Percentiles rank a stretch among this genome's conserved stretches.
These are phyloP conservation scores for Coccomyxa sp. DNA, from an alignment of 139 green algal genomes.

Conservation along the genomic window DNA sequence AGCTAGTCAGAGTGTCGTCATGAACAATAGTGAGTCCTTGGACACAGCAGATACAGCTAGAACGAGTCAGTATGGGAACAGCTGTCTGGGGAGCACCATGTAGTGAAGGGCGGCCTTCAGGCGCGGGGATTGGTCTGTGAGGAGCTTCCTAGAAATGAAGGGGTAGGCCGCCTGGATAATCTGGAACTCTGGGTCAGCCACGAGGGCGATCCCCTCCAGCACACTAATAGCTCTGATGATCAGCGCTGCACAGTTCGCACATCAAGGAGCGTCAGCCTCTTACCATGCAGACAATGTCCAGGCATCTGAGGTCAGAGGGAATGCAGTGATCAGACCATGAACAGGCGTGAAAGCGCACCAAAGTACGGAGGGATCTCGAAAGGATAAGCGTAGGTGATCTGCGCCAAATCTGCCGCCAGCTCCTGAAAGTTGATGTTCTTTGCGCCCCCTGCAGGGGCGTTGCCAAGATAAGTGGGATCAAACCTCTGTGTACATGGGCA, in stretches of 20 bases:
- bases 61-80: too few species aligned
- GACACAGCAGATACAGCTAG: too few species aligned
- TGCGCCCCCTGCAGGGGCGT: conserved; percentile 59
- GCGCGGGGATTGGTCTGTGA: conserved; percentile 88
- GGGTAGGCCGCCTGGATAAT: conserved; percentile 97
- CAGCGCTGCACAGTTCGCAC: too few species aligned
- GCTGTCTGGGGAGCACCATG: conserved; percentile 47
- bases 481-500: too few species aligned
- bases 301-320: background rate
- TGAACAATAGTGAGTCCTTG: too few species aligned
- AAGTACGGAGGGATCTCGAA: conserved; percentile 75
- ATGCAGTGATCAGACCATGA: too few species aligned
- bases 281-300: too few species aligned
- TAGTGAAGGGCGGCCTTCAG: conserved; percentile 74
- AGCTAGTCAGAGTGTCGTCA: too few species aligned
- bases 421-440: conserved; percentile 98
- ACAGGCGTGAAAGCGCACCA: too few species aligned
- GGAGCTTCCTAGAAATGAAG: conserved; percentile 89
- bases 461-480: too few species aligned
- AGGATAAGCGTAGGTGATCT: conserved; percentile 99
- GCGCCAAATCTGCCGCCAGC: conserved; percentile 93
- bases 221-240: conserved; percentile 84
- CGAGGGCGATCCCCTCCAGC: conserved; percentile 77
- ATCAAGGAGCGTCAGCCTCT: too few species aligned
- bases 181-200: conserved; percentile 87